phyloP scores from a whole-genome alignment of 2,329 filamentous ascomycete species.

The Exophiala alcalophila region DNA sequence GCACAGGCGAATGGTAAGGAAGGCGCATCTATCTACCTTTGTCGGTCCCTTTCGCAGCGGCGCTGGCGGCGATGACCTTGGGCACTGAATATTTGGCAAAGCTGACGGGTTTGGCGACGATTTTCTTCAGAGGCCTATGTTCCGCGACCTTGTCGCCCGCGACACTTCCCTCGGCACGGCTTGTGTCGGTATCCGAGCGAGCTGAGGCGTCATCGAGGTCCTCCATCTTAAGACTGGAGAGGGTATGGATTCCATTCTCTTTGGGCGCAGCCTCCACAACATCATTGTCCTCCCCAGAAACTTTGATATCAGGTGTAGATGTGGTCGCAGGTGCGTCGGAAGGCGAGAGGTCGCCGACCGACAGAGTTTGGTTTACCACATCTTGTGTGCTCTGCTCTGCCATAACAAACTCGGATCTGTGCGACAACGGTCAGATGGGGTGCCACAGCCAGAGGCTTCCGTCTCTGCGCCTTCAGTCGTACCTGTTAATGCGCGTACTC shows the following conservation, averaged over 20 bases:
- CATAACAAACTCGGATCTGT: conserved; percentile 64
- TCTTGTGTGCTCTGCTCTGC: conserved; percentile 67
- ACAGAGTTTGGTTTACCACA: conserved; percentile 70
- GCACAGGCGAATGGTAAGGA: background rate
- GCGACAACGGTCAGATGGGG: conserved; percentile 34
- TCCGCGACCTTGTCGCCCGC: conserved; percentile 41
- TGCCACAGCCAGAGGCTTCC: too few species aligned
- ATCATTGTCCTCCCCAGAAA: conserved; percentile 30
- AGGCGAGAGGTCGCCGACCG: conserved; percentile 61
- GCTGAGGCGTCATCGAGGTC: conserved; percentile 46
- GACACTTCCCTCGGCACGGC: conserved; percentile 48
- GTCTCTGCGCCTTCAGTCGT: too few species aligned
- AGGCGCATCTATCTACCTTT: conserved; percentile 52
- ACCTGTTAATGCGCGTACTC: conserved; percentile 24
- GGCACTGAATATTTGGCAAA: conserved; percentile 65
- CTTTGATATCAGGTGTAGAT: conserved; percentile 47
- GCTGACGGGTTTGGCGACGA: conserved; percentile 63
- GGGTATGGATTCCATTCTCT: conserved; percentile 39
- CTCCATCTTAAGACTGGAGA: conserved; percentile 30
- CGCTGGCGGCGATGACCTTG: conserved; percentile 56
- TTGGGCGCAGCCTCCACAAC: conserved; percentile 48
- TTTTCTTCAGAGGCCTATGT: conserved; percentile 56
- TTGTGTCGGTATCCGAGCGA: conserved; percentile 63
- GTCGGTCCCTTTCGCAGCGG: conserved; percentile 51
- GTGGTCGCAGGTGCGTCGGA: conserved; percentile 64